These are phyloP conservation scores for Fusarium temperatum DNA, from an alignment of 2,329 filamentous ascomycete genomes.

Conservation along the genomic window DNA sequence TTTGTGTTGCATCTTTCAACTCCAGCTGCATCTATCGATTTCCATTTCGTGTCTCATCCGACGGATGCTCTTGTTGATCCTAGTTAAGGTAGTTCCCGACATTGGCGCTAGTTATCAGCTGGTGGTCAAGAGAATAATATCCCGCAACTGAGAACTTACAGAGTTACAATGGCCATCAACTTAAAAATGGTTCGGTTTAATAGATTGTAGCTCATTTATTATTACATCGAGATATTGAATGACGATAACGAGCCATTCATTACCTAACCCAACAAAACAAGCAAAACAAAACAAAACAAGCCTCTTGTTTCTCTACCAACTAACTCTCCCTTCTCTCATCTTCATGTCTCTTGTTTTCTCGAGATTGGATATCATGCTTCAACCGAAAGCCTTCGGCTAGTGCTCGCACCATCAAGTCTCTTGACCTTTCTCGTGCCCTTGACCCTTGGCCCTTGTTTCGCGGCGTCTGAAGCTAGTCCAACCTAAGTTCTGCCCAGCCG, in stretches of 20 bases:
- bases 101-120: background rate
- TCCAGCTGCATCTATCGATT: background rate
- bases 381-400: slow-evolving; percentile 23
- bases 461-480: slow-evolving; percentile 26
- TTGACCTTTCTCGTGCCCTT: slow-evolving; percentile 10
- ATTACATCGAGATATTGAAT: background rate
- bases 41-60: background rate
- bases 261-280: background rate
- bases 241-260: slow-evolving; percentile 5
- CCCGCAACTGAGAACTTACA: slow-evolving; percentile 3
- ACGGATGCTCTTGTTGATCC: background rate
- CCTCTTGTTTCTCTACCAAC: background rate
- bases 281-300: slow-evolving; percentile 1
- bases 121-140: slow-evolving; percentile 10
- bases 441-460: slow-evolving; percentile 16
- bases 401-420: slow-evolving; percentile 25
- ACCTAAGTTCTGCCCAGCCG: slow-evolving; percentile 9
- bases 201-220: background rate
- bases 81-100: background rate
- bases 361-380: slow-evolving; percentile 34
- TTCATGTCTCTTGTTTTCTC: slow-evolving; percentile 8
- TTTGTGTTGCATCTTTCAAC: background rate
- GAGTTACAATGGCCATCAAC: background rate
- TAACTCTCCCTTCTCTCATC: background rate
- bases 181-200: background rate